Percentiles rank a stretch among this genome's conserved stretches.
Evolutionary conservation across 371 early-diverging fungal species (phyloP).

Genomic region (Mortierella sp.): DNA sequence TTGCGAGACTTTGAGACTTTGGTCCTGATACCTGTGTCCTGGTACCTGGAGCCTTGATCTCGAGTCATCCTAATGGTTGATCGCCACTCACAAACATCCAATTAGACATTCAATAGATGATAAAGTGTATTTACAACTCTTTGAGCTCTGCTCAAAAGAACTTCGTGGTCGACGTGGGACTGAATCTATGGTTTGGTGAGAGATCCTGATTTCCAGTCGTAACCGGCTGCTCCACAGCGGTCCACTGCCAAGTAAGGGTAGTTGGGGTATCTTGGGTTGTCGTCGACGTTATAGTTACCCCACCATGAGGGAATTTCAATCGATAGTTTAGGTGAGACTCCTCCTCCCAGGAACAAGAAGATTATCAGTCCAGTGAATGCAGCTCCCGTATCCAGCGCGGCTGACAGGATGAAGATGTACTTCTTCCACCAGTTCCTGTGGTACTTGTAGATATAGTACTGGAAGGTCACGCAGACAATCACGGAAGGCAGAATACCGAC

Average conservation of each 20-base stretch:
- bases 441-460: conserved; percentile 58
- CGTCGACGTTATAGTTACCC: conserved; percentile 52
- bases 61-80: too few species aligned
- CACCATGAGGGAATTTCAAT: conserved; percentile 63
- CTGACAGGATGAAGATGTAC: conserved; percentile 65
- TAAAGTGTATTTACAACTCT: too few species aligned
- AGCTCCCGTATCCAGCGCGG: conserved; percentile 68
- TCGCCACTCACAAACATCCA: too few species aligned
- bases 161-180: too few species aligned
- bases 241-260: conserved; percentile 14
- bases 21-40: too few species aligned
- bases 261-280: conserved; percentile 3
- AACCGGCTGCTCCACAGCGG: conserved; percentile 24
- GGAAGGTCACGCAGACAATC: conserved; percentile 55
- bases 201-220: conserved; percentile 4
- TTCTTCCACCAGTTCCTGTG: conserved; percentile 62
- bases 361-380: conserved; percentile 63
- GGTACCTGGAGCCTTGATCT: too few species aligned
- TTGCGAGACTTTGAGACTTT: too few species aligned
- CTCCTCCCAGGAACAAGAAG: conserved; percentile 64
- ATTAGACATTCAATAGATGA: too few species aligned
- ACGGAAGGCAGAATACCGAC: conserved; percentile 59
- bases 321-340: conserved; percentile 41
- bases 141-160: too few species aligned
- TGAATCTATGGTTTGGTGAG: conserved; percentile 7